A percentile compares a stretch with the other conserved stretches of the same genome.
These are phyloP conservation scores for Termitomyces titanicus DNA, from an alignment of 768 basidiomycete species.

Conservation along the genomic window DNA sequence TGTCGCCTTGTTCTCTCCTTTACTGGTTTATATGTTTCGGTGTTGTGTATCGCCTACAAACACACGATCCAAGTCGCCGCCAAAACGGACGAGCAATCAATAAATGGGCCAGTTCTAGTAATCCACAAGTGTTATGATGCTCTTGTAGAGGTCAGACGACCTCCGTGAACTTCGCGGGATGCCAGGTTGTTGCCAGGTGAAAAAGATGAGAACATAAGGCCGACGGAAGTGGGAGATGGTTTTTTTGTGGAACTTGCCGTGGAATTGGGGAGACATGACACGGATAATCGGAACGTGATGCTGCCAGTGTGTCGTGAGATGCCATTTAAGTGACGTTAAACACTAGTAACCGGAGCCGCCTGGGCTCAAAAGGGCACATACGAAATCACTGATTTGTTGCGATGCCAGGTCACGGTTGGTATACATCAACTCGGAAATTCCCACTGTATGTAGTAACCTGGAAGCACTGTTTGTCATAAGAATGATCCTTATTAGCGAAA, in stretches of 20 bases:
- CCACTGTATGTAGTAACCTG: too few species aligned
- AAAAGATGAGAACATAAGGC: not conserved
- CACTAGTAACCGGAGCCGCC: too few species aligned
- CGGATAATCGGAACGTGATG: not conserved
- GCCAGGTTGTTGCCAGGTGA: not conserved
- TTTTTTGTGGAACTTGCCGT: not conserved
- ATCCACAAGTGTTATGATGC: not conserved
- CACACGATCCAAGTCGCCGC: too few species aligned
- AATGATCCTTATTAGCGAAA: not conserved
- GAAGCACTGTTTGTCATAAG: not conserved
- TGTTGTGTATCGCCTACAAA: too few species aligned
- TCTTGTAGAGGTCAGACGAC: slow-evolving; percentile 4
- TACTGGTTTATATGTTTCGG: not conserved
- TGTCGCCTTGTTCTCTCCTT: not conserved
- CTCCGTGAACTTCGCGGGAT: slow-evolving; percentile 11
- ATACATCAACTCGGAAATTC: too few species aligned
- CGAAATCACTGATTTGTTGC: too few species aligned
- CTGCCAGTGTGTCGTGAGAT: not conserved
- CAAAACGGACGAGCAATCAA: not conserved
- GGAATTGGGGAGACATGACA: not conserved
- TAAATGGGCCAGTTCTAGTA: too few species aligned
- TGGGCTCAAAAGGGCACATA: too few species aligned
- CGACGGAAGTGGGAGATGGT: slow-evolving; percentile 4
- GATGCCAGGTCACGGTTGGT: too few species aligned
- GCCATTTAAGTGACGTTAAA: too few species aligned